These are phyloP conservation scores for Gaultheria prostrata DNA, from an alignment of 148 eudicot genomes.

Conservation along the genomic window DNA sequence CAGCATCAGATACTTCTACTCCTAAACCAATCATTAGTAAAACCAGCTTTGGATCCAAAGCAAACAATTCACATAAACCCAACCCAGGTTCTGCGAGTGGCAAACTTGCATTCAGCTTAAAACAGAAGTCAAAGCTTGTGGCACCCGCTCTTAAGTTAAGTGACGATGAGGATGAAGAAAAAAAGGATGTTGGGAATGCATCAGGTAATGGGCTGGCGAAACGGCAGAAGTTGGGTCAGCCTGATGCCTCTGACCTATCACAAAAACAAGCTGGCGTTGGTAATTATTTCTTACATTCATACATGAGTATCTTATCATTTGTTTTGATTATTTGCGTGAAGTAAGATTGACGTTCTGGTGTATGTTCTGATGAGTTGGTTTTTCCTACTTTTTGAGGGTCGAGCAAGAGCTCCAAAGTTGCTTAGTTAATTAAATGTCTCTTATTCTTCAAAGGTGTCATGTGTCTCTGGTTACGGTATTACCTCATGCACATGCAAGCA, in stretches of 20 bases:
- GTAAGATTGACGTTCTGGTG: constrained; percentile 1
- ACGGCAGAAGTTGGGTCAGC: constrained; percentile 41
- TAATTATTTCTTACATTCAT: constrained; percentile 39
- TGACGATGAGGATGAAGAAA: constrained; percentile 74
- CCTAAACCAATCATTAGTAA: constrained; percentile 46
- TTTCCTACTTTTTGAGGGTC: neutral
- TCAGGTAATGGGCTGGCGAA: constrained; percentile 36
- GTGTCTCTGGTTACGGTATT: neutral
- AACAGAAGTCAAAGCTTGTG: constrained; percentile 83
- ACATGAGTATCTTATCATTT: neutral
- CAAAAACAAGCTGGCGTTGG: constrained; percentile 45
- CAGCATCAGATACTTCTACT: constrained; percentile 32
- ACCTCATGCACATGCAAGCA: neutral
- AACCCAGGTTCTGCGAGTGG: constrained; percentile 51
- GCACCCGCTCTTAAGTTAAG: constrained; percentile 70
- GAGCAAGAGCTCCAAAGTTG: constrained; percentile 1
- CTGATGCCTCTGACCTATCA: constrained; percentile 30
- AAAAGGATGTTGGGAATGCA: constrained; percentile 24
- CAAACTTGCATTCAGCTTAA: constrained; percentile 87
- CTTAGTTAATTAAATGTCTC: neutral
- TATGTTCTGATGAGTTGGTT: no score
- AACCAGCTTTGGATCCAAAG: constrained; percentile 37
- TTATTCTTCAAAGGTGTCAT: neutral
- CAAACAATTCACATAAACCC: constrained; percentile 34
- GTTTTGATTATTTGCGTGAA: constrained; percentile 9